Evolutionary conservation across 768 basidiomycete genomes (phyloP).

Genomic region (Pisolithus tinctorius): DNA sequence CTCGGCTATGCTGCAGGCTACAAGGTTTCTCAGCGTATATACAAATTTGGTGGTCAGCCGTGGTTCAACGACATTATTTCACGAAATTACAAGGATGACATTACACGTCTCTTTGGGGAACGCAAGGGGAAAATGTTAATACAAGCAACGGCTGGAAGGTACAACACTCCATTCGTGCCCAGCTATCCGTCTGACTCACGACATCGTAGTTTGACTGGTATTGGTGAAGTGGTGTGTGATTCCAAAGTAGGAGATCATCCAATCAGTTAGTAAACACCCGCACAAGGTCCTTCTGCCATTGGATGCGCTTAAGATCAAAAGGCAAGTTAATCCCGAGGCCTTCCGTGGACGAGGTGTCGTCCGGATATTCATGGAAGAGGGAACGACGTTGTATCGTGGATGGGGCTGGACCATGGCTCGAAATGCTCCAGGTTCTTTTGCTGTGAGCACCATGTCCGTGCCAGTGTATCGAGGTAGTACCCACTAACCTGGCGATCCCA

Average conservation of each 20-base stretch:
- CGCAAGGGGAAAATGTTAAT: slow-evolving; percentile 94
- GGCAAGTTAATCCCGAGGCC: slow-evolving; percentile 96
- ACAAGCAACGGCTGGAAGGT: slow-evolving; percentile 94
- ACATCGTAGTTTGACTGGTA: slow-evolving; percentile 51
- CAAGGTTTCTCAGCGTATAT: slow-evolving; percentile 89
- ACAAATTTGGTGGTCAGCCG: slow-evolving; percentile 98
- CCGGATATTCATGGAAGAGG: slow-evolving; percentile 88
- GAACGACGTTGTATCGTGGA: slow-evolving; percentile 86
- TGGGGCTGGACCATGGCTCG: slow-evolving; percentile 99
- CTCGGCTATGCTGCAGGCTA: slow-evolving; percentile 98
- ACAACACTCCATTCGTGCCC: slow-evolving; percentile 12
- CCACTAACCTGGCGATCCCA: slow-evolving; percentile 23
- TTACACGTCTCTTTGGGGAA: slow-evolving; percentile 84
- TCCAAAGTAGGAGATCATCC: not conserved
- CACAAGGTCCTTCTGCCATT: slow-evolving; percentile 83
- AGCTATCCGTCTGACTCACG: not conserved
- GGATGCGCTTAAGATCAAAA: slow-evolving; percentile 97
- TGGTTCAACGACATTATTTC: slow-evolving; percentile 93
- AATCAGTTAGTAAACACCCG: not conserved
- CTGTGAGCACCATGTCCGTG: slow-evolving; percentile 47
- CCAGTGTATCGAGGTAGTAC: not conserved
- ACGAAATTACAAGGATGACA: slow-evolving; percentile 72
- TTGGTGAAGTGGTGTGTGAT: slow-evolving; percentile 86
- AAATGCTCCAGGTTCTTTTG: slow-evolving; percentile 93
- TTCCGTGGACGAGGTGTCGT: slow-evolving; percentile 91